Percentiles rank a stretch among this genome's conserved stretches.
phyloP scores from a whole-genome alignment of 176 grass and related monocot species.

The Eleusine indica region DNA sequence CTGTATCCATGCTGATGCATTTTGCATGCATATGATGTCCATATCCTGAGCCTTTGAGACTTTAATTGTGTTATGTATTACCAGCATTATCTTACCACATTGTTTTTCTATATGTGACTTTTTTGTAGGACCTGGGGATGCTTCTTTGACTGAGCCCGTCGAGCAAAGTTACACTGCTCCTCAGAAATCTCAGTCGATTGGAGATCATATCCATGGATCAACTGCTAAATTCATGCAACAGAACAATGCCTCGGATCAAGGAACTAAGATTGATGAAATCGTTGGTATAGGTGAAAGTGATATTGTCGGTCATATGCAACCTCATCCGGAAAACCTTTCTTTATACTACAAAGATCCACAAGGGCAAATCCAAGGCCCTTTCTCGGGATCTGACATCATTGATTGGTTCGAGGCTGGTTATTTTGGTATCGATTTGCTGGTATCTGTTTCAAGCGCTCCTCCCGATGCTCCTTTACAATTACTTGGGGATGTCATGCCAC shows the following conservation, averaged over 20 bases:
- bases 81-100: neutral
- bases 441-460: constrained; percentile 59
- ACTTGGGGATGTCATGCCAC: constrained; percentile 97
- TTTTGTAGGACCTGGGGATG: constrained; percentile 49
- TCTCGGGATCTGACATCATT: constrained; percentile 91
- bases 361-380: constrained; percentile 83
- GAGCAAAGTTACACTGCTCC: constrained; percentile 46
- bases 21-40: neutral
- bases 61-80: neutral
- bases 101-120: neutral
- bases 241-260: constrained; percentile 45
- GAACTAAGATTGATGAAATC: constrained; percentile 42
- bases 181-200: constrained; percentile 55
- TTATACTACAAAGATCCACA: constrained; percentile 94
- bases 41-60: neutral
- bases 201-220: constrained; percentile 47
- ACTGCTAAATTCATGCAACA: constrained; percentile 33
- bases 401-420: constrained; percentile 88
- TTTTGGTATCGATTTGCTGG: constrained; percentile 91
- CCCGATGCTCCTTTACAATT: constrained; percentile 77
- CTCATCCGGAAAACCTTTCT: constrained; percentile 77
- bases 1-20: neutral
- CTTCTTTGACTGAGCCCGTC: constrained; percentile 37
- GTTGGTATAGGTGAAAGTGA: constrained; percentile 48
- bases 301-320: constrained; percentile 35